These are phyloP conservation scores for Nitzschia palea DNA, from an alignment of 108 stramenopile species.

Conservation along the genomic window DNA sequence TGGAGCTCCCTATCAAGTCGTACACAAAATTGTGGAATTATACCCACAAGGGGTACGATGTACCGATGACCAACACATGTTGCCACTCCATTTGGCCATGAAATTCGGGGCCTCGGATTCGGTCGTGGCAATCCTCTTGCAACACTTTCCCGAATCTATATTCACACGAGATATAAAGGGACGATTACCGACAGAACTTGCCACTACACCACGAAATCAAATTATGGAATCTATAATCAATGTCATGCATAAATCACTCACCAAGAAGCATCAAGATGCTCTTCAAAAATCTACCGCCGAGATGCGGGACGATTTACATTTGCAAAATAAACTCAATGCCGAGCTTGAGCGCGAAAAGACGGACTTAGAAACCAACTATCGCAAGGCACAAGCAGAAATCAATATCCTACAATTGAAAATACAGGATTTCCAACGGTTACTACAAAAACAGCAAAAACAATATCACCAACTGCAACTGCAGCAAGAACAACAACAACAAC, in stretches of 20 bases:
- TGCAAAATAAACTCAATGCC: conserved; percentile 10
- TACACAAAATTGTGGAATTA: conserved; percentile 36
- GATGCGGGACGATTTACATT: conserved; percentile 3
- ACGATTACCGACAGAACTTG: conserved; percentile 25
- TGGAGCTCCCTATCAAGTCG: conserved; percentile 36
- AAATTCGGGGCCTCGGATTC: conserved; percentile 32
- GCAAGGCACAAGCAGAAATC: conserved; percentile 1
- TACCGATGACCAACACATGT: conserved; percentile 54
- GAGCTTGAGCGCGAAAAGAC: conserved; percentile 4
- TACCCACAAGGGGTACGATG: conserved; percentile 49
- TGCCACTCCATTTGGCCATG: conserved; percentile 58
- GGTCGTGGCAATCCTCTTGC: conserved; percentile 51
- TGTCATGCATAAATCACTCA: conserved; percentile 8
- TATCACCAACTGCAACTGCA: too few species aligned
- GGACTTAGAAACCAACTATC: background rate
- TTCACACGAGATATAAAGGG: conserved; percentile 47
- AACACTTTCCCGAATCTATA: conserved; percentile 60
- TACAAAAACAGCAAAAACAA: background rate
- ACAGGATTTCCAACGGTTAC: background rate
- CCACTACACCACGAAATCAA: conserved; percentile 5
- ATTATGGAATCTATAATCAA: background rate
- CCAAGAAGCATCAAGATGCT: conserved; percentile 1
- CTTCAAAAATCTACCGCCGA: background rate
- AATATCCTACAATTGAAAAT: background rate
- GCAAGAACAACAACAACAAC: too few species aligned